A percentile compares a stretch with the other conserved stretches of the same genome.
These are phyloP conservation scores for Coemansia sp. DNA, from an alignment of 192 early-diverging fungal species.

Conservation along the genomic window DNA sequence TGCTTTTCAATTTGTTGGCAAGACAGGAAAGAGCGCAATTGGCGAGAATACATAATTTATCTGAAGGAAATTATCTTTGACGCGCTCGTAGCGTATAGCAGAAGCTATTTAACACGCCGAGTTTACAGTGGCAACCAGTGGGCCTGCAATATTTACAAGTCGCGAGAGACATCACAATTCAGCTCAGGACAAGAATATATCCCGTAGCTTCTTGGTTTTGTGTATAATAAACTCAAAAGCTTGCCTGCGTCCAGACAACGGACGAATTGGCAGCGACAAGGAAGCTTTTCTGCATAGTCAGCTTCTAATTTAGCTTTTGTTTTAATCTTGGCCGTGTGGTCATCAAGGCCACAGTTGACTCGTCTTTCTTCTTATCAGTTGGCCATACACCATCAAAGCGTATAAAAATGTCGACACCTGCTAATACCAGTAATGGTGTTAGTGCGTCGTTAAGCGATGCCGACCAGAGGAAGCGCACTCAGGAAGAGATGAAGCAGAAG, in stretches of 20 bases:
- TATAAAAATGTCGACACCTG: constrained; percentile 6
- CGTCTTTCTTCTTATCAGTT: not conserved
- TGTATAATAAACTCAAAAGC: constrained; percentile 9
- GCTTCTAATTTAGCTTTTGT: not conserved
- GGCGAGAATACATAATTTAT: not conserved
- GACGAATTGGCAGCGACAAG: no score
- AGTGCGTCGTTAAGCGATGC: constrained; percentile 16
- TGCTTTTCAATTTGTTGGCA: not conserved
- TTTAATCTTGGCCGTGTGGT: not conserved
- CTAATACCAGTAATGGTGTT: constrained; percentile 8
- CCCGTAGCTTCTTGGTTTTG: constrained; percentile 5
- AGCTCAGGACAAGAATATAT: no score
- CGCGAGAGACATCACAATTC: not conserved
- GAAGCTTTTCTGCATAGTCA: no score
- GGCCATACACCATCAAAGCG: not conserved
- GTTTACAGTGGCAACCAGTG: not conserved
- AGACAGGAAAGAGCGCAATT: no score
- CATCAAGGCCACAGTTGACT: not conserved
- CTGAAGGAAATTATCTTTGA: not conserved
- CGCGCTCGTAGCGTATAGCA: no score
- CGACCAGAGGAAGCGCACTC: constrained; percentile 29
- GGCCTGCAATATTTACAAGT: not conserved
- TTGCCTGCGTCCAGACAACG: not conserved
- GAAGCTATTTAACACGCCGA: no score
- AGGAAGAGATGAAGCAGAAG: constrained; percentile 39